phyloP scores from a whole-genome alignment of 768 basidiomycete species.

The Saitozyma sp. region DNA sequence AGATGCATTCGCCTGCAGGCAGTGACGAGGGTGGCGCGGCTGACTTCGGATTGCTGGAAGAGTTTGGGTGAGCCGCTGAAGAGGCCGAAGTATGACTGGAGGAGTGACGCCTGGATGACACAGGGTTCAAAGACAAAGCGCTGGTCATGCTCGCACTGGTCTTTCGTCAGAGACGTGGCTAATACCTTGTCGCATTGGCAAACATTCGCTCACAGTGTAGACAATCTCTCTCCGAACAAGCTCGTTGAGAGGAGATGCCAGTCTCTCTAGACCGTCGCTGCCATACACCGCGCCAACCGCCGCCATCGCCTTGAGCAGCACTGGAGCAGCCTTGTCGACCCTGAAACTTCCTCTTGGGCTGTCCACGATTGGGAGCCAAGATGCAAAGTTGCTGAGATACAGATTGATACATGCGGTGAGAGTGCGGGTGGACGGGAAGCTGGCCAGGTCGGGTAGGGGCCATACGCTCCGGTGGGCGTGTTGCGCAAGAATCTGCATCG shows the following conservation, averaged over 20 bases:
- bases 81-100: slow-evolving; percentile 17
- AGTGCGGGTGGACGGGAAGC: slow-evolving; percentile 9
- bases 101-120: slow-evolving; percentile 12
- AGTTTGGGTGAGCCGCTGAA: slow-evolving; percentile 18
- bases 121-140: slow-evolving; percentile 13
- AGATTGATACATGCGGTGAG: slow-evolving; percentile 18
- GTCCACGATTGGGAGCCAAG: slow-evolving; percentile 17
- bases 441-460: slow-evolving; percentile 12
- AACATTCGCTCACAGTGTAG: slow-evolving; percentile 13
- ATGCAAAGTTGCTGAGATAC: slow-evolving; percentile 17
- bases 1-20: slow-evolving; percentile 17
- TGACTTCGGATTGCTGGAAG: slow-evolving; percentile 17
- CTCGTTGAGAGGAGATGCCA: slow-evolving; percentile 12
- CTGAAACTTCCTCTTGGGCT: slow-evolving; percentile 14
- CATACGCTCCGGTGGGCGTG: slow-evolving; percentile 10
- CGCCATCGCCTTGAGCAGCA: slow-evolving; percentile 18
- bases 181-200: no score
- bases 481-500: neutral
- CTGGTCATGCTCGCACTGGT: slow-evolving; percentile 15
- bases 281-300: slow-evolving; percentile 14
- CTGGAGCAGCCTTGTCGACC: slow-evolving; percentile 13
- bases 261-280: slow-evolving; percentile 7
- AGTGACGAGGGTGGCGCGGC: slow-evolving; percentile 9
- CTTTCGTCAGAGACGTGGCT: neutral
- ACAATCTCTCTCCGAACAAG: slow-evolving; percentile 16